Evolutionary conservation across 345 rosid genomes (phyloP).

Genomic region (Lumnitzera littorea): DNA sequence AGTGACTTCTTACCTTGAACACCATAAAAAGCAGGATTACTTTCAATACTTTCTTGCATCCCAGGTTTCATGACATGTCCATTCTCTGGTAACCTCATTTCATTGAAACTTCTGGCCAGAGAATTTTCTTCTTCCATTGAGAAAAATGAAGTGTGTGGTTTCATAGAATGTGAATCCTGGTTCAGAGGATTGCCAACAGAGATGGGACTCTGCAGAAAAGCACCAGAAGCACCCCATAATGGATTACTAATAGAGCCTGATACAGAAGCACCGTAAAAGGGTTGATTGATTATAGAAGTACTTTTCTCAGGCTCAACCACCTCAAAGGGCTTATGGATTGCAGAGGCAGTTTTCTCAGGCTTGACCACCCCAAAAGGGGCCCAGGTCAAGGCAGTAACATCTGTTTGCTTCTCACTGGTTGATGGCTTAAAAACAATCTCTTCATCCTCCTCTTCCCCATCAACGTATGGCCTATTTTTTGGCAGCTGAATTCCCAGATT

Average conservation of each 20-base stretch:
- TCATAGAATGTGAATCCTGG: constrained; percentile 36
- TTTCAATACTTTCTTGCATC: constrained; percentile 29
- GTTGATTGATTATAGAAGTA: constrained; percentile 29
- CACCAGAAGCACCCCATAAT: constrained; percentile 32
- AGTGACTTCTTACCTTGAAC: constrained; percentile 14
- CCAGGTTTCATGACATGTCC: constrained; percentile 43
- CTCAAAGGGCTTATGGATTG: constrained; percentile 35
- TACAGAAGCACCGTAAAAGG: constrained; percentile 27
- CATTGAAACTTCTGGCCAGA: constrained; percentile 50
- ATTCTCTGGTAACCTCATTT: constrained; percentile 46
- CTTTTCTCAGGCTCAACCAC: constrained; percentile 35
- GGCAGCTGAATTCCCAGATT: constrained; percentile 23
- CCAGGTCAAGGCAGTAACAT: constrained; percentile 30
- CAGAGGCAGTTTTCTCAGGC: constrained; percentile 28
- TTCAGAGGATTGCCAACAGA: constrained; percentile 29
- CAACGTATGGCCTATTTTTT: constrained; percentile 32
- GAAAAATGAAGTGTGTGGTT: constrained; percentile 44
- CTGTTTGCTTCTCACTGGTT: constrained; percentile 51
- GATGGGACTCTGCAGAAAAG: constrained; percentile 24
- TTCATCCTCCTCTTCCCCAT: constrained; percentile 86
- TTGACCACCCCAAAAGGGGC: constrained; percentile 35
- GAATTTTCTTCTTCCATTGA: constrained; percentile 40
- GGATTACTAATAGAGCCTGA: constrained; percentile 37
- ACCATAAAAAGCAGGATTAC: constrained; percentile 25
- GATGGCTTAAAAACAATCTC: constrained; percentile 89